Base-by-base conservation (phyloP, 495 filamentous ascomycete genomes). In the Penicillium samsonianum region DNA sequence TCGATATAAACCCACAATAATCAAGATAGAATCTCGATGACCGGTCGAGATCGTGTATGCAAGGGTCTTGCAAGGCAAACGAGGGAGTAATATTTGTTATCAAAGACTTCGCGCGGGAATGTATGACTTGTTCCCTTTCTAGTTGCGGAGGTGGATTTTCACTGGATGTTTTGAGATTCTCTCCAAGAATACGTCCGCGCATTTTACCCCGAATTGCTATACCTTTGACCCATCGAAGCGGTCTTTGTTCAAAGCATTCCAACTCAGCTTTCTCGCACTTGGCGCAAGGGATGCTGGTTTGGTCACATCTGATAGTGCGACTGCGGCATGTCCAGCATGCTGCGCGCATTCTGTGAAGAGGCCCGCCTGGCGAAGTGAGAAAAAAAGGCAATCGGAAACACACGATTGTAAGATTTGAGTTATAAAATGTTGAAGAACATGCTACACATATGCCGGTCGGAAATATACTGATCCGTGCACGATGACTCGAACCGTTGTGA, bases 281-380 rank as follows among this genome's bases (percentile, higher is more conserved):
- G 3, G 26, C 42, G 40, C 71, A 73, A 17, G 71, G 71, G 0
- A 17, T 35, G 12, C 40, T 14, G 14, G 67, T 65, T 14, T 33
- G 62, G 55, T 85, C 82, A 60, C 82, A 85, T 46, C 80, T 78
- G 10, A 80, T 72, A 20, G 79, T 77, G 54, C 78, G 77, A 2
- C 71, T 74, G 5, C 81, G 81, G 58, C 82, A 81, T 65, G 75
- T 78, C 60, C 80, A 79, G 57, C 79, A 81, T 40, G 74, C 11
- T 23, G 31, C 20, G 22, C 2, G 20, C 40, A 43, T 43, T 43
- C 0, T 43, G 38, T 23, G 20, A 22, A 19, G 8, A 11, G 10
- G 1, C 30, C 10, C 7, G 23, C 2, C 23, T 25, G 23, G 23
- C 23, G 23, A 25, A 25, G 23, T 2, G 23, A 25, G 23, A 4